Percentiles rank a stretch among this genome's conserved stretches.
Evolutionary conservation across 2,329 filamentous ascomycete species (phyloP).

Genomic region (Hypoxylon sp.): DNA sequence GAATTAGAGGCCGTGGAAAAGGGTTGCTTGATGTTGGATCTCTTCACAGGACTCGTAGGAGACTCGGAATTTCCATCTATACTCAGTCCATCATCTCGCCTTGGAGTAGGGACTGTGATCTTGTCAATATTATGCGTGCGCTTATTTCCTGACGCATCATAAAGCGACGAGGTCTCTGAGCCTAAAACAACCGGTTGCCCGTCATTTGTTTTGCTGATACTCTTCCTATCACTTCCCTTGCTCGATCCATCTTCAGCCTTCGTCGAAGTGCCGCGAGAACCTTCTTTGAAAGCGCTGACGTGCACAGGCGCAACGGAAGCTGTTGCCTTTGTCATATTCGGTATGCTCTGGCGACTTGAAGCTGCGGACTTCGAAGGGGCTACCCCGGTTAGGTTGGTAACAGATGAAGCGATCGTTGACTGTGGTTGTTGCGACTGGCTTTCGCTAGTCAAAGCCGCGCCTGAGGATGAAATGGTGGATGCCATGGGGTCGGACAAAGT

Average conservation of each 20-base stretch:
- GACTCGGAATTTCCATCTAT: conserved; percentile 61
- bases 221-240: conserved; percentile 56
- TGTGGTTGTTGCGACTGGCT: conserved; percentile 56
- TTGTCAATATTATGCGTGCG: conserved; percentile 51
- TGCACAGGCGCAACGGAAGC: conserved; percentile 63
- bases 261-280: conserved; percentile 55
- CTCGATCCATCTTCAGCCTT: conserved; percentile 60
- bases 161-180: conserved; percentile 55
- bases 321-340: conserved; percentile 54
- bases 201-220: conserved; percentile 58
- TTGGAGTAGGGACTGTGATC: conserved; percentile 46
- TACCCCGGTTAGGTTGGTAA: conserved; percentile 57
- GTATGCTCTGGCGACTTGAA: conserved; percentile 52
- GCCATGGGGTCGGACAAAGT: conserved; percentile 50
- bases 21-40: conserved; percentile 35
- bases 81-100: conserved; percentile 60
- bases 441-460: conserved; percentile 55
- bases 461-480: conserved; percentile 55
- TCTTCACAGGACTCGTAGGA: conserved; percentile 59
- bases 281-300: conserved; percentile 63
- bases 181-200: conserved; percentile 54
- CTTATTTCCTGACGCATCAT: conserved; percentile 52
- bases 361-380: conserved; percentile 58
- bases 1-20: conserved; percentile 50
- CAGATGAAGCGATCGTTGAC: conserved; percentile 63